Conservation (phyloP, 2,329 filamentous ascomycete species). For the Sporothrix luriei region DNA sequence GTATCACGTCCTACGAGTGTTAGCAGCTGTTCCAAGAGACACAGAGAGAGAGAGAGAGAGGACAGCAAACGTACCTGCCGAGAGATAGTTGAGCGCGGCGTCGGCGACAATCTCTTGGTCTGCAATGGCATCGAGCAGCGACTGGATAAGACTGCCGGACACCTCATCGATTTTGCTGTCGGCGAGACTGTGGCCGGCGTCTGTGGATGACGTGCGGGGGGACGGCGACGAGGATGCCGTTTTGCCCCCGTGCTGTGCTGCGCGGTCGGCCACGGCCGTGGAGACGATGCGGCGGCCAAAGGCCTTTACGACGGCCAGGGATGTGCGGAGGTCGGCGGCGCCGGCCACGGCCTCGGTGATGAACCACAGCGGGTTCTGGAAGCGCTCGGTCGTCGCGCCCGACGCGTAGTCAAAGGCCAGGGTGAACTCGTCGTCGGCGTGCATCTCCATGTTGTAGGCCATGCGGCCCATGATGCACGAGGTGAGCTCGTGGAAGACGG, state of each 20-base stretch:
- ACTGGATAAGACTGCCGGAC: conserved; percentile 62
- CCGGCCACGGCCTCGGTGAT: conserved; percentile 60
- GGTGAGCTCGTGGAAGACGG: conserved; percentile 64
- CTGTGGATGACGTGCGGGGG: not conserved
- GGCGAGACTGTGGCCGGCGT: not conserved
- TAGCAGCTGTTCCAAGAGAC: conserved; percentile 9
- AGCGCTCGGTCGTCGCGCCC: conserved; percentile 60
- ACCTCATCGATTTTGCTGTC: conserved; percentile 44
- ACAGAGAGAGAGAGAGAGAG: not conserved
- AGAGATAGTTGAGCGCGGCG: conserved; percentile 67
- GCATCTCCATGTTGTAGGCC: conserved; percentile 71
- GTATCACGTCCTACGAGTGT: conserved; percentile 57
- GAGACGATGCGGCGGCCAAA: conserved; percentile 62
- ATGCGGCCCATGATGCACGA: conserved; percentile 68
- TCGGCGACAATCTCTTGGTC: conserved; percentile 62
- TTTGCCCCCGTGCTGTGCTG: conserved; percentile 26
- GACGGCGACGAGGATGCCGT: not conserved
- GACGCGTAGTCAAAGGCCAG: conserved; percentile 65
- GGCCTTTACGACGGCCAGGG: conserved; percentile 50
- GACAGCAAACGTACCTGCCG: conserved; percentile 49
- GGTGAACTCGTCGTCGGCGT: conserved; percentile 62
- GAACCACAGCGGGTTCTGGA: conserved; percentile 67
- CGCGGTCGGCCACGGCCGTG: conserved; percentile 52
- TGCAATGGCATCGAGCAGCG: conserved; percentile 59
- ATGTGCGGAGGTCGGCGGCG: conserved; percentile 48